Evolutionary conservation across 2,329 filamentous ascomycete species (phyloP), one percentile per base, ranked within the genome.

Genomic region (Diplocarpon rosae): DNA sequence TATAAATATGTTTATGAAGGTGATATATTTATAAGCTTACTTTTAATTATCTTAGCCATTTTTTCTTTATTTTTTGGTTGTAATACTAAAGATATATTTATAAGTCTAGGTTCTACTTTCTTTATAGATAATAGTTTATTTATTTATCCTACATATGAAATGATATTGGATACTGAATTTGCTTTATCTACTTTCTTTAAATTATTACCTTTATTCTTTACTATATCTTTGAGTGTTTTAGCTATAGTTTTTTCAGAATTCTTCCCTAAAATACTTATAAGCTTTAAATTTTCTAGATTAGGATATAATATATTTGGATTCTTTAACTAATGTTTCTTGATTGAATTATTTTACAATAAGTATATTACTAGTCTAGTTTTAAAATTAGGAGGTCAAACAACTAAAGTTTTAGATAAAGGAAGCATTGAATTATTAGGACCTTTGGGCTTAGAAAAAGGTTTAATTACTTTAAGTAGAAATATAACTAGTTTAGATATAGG

Each of bases 271-370:
- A 27, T 38, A 29, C 35, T 44, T 37, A 38, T 44, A 10, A 24
- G 15, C 20, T 44, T 44, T 38, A 44, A 44, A 20, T 44, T 38
- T 37, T 28, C 33, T 44, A 44, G 42, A 38, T 38, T 44, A 30
- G 42, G 42, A 37, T 44, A 44, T 44, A 37, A 31, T 44, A 38
- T 30, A 38, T 44, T 44, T 44, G 42, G 42, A 17, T 44, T 44
- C 35, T 44, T 44, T 37, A 44, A 44, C 31, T 34, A 44, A 44
- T 34, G 42, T 38, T 37, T 37, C 30, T 44, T 44, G 10, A 38
- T 44, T 37, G 42, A 44, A 38, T 36, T 44, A 17, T 44, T 44
- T 38, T 44, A 44, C 20, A 44, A 44, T 32, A 44, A 38, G 37
- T 44, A 44, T 38, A 38, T 44, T 15, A 44, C 42, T 12, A 28